Base-by-base conservation (phyloP, 345 rosid species). In the Boechera stricta region DNA sequence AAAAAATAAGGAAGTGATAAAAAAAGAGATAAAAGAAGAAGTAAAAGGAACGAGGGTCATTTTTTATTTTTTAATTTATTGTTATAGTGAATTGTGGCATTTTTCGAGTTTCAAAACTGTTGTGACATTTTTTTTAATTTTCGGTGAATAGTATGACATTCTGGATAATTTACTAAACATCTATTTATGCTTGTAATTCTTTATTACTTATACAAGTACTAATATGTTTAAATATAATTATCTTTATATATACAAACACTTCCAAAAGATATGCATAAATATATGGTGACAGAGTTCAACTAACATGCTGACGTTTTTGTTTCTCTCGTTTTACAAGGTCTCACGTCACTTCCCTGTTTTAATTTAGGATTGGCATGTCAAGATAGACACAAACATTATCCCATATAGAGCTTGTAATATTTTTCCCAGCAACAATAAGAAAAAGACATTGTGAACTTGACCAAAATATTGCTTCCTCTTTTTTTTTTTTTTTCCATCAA, bases 271-370 rank as follows among this genome's bases (percentile, higher is more conserved):
- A 58, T 67, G 73, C 24, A 75, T 58, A 33, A 39, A 76, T 76
- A 51, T 76, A 21, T 68, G 74, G 31, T 68, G 74, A 76, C 69
- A 52, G 26, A n/a, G 60, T 74, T 67, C 53, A 76, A 60, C 69
- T 51, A 68, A 61, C 56, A 13, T 32, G 47, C 36, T 68, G 74
- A 69, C 68, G 64, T 60, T 48, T 21, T 51, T 49, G 26, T 59
- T 26, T 59, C 16, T 75, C 68, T 59, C 33, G 55, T 68, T 58
- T 16, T 48, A 67, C 44, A 67, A 61, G 65, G 36, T 49, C 45
- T 59, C 54, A 49, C 35, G 73, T 60, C 79, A 31, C 36, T 56
- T 65, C 11, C 9, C 0, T 48, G 66, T 66, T 16, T 56, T 45
- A 18, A 31, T 57, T 57, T 32, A 18, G 6, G 47, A 7, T 21